Conservation (phyloP, 306 rosid genomes). For the Lathyrus oleraceus region DNA sequence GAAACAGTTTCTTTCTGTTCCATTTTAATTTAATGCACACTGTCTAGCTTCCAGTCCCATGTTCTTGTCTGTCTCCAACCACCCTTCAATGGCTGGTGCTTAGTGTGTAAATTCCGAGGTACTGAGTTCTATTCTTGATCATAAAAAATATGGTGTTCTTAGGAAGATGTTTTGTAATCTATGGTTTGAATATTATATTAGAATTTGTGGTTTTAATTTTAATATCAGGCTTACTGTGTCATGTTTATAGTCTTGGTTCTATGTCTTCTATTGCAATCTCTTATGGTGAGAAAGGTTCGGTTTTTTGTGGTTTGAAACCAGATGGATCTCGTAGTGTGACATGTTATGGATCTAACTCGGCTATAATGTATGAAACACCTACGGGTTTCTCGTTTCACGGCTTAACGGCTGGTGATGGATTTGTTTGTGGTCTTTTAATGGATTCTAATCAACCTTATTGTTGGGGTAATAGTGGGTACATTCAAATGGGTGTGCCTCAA, state of each 20-base stretch:
- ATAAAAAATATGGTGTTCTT: conserved; percentile 20
- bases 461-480: conserved; percentile 76
- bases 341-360: conserved; percentile 83
- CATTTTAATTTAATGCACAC: conserved; percentile 53
- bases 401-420: conserved; percentile 83
- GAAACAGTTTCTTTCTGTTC: conserved; percentile 34
- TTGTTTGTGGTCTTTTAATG: conserved; percentile 87
- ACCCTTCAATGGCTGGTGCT: conserved; percentile 25
- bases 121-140: background rate
- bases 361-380: conserved; percentile 77
- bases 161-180: conserved; percentile 25
- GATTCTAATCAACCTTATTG: conserved; percentile 82
- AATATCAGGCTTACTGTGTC: conserved; percentile 40
- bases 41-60: background rate
- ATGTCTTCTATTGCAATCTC: conserved; percentile 85
- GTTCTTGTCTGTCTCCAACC: conserved; percentile 22
- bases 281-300: conserved; percentile 86
- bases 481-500: conserved; percentile 89
- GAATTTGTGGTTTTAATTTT: conserved; percentile 50
- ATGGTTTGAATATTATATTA: conserved; percentile 41
- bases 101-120: background rate
- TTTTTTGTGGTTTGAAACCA: conserved; percentile 70
- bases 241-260: conserved; percentile 79
- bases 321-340: conserved; percentile 86
- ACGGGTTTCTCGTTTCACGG: conserved; percentile 60